Base-by-base conservation (phyloP, 1,139 yeast genomes). In the Tardiomyces digboiensis region DNA sequence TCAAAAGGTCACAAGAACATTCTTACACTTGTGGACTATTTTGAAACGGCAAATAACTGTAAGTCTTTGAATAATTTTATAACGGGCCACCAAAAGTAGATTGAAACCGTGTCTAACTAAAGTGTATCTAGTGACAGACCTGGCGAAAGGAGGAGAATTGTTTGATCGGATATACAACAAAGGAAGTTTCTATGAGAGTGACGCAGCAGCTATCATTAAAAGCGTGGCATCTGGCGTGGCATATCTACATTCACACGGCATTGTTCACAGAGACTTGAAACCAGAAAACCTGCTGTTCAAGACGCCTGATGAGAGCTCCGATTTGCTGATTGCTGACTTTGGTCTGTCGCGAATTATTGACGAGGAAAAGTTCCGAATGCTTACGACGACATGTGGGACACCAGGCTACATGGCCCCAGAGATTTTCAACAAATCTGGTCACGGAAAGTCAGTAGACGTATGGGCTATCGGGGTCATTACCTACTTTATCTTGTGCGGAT, bases 241-340 rank as follows among this genome's bases (percentile, higher is more conserved):
- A 36, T 85, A 85, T 56, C 70, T 89, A 52, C 97, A 89, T 61
- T 68, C 73, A 10, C 78, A 82, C 52, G 85, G 87, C 40, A 77
- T 89, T 45, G 93, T 87, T 13, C 98, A 91, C 62, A 74, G 97
- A 44, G 98, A 91, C 63, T 71, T 91, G 52, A 91, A 91, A 62
- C 97, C 97, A 0, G 98, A 91, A 60, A 91, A 91, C 57, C 76
- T 91, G 44, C 67, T 91, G 46, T 70, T 89, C 49, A 59, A 62
- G 29, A 62, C 70, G 6, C 54, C 62, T 19, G 68, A 62, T 40
- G 66, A 62, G 41, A 66, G 72, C 38, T 71, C 72, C 39, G 77
- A 73, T 52, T 62, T 82, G 42, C 67, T 83, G 41, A 67, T 83
- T 43, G 89, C 86, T 2, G 93, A 83, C 61, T 83, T 82, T 61